phyloP scores from a whole-genome alignment of 2,329 filamentous ascomycete genomes.

The Monosporascus sp. region DNA sequence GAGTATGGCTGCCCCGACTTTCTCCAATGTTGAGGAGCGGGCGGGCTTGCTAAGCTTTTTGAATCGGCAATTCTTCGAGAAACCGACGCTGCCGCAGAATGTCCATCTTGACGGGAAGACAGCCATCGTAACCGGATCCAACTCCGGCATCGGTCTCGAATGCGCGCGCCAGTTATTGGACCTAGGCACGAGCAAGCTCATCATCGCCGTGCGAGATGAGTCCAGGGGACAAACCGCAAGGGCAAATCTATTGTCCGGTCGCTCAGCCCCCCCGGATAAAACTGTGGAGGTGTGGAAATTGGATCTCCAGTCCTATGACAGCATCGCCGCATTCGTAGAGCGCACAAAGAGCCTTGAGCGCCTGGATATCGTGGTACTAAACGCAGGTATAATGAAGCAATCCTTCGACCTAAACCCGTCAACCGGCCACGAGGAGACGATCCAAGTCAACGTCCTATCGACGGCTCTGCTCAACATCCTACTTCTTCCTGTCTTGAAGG shows the following conservation, averaged over 20 bases:
- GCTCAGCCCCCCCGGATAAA: neutral
- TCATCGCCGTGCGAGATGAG: conserved; percentile 9
- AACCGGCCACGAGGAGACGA: conserved; percentile 34
- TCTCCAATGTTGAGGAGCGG: too few species aligned
- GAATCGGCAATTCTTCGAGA: conserved; percentile 2
- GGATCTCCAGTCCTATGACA: conserved; percentile 34
- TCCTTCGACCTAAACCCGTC: neutral
- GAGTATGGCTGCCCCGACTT: too few species aligned
- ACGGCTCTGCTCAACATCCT: conserved; percentile 43
- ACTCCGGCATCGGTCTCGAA: conserved; percentile 9
- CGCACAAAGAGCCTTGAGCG: conserved; percentile 25
- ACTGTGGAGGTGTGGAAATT: conserved; percentile 36
- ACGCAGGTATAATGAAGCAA: conserved; percentile 21
- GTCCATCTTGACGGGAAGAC: conserved; percentile 7
- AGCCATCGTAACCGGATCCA: conserved; percentile 13
- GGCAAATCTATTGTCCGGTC: neutral
- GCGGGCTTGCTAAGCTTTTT: neutral
- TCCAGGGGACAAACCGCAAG: neutral
- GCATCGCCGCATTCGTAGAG: conserved; percentile 30
- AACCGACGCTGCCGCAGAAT: neutral
- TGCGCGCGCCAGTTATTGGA: conserved; percentile 4
- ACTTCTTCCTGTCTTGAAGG: conserved; percentile 40
- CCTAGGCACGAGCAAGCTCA: conserved; percentile 5
- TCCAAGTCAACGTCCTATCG: conserved; percentile 50
- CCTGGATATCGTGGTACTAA: conserved; percentile 36